These are phyloP conservation scores for Claviceps digitariae DNA, from an alignment of 2,329 filamentous ascomycete genomes.

Conservation along the genomic window DNA sequence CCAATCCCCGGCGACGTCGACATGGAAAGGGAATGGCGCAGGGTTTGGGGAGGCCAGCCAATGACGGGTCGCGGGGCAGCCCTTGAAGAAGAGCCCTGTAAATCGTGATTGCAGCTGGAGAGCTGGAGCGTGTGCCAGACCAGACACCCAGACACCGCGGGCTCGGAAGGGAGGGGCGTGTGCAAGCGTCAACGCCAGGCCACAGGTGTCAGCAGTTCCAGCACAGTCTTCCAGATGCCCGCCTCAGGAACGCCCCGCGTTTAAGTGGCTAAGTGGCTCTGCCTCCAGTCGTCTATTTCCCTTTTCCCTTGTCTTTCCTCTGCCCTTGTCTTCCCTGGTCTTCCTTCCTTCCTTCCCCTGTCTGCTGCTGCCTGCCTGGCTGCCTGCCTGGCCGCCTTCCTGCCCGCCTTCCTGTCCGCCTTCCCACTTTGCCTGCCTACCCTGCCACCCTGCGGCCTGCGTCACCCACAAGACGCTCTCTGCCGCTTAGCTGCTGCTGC, in stretches of 20 bases:
- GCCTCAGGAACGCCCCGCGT: slow-evolving; percentile 24
- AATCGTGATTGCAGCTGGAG: slow-evolving; percentile 12
- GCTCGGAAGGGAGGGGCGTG: slow-evolving; percentile 5
- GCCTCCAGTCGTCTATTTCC: too few species aligned
- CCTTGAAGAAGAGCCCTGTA: slow-evolving; percentile 14
- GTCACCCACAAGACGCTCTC: too few species aligned
- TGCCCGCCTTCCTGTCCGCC: not conserved
- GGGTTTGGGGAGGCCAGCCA: slow-evolving; percentile 7
- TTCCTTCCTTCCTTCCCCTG: not conserved
- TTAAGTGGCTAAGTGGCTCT: slow-evolving; percentile 19
- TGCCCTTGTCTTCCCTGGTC: too few species aligned
- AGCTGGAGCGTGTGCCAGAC: too few species aligned
- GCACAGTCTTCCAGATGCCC: not conserved
- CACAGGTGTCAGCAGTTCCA: not conserved
- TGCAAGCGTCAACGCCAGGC: not conserved
- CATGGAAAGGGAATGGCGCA: slow-evolving; percentile 9
- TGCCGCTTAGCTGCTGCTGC: too few species aligned
- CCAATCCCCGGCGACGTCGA: slow-evolving; percentile 7
- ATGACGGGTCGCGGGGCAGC: slow-evolving; percentile 18
- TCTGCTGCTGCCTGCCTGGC: not conserved
- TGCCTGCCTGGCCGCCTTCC: not conserved
- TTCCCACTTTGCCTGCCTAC: not conserved
- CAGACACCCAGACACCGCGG: slow-evolving; percentile 2
- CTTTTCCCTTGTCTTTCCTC: too few species aligned
- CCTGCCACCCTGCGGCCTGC: not conserved